Evolutionary conservation across 345 rosid genomes (phyloP).

Genomic region (Hibiscus syriacus): DNA sequence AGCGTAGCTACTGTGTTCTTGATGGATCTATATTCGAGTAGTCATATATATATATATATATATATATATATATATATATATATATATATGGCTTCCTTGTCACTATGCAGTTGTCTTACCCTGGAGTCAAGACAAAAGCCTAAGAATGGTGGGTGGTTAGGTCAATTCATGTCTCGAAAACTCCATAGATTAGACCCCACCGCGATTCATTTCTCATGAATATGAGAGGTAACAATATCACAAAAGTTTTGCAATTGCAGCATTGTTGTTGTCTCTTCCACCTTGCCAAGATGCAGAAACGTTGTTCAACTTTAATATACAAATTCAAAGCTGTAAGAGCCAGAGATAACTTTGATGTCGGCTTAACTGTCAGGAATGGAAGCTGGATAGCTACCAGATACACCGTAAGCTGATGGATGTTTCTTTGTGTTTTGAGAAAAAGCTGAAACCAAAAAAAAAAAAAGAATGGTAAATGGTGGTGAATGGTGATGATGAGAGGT

Average conservation of each 20-base stretch:
- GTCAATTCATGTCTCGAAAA: slow-evolving; percentile 7
- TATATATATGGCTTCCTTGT: not conserved
- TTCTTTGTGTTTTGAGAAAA: not conserved
- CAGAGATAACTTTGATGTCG: not conserved
- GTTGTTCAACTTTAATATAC: not conserved
- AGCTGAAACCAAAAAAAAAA: not conserved
- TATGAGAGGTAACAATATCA: not conserved
- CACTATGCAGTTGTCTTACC: slow-evolving; percentile 9
- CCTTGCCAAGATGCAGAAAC: not conserved
- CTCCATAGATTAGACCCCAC: slow-evolving; percentile 8
- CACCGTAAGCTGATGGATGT: not conserved
- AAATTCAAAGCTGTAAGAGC: not conserved
- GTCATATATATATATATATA: no score
- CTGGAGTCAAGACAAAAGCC: slow-evolving; percentile 6
- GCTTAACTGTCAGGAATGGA: not conserved
- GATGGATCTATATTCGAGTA: no score
- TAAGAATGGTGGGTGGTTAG: slow-evolving; percentile 5
- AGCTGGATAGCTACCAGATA: not conserved
- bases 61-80: no score
- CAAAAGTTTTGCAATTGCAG: not conserved
- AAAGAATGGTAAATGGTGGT: not conserved
- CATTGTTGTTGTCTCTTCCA: no score
- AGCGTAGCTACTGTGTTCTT: no score
- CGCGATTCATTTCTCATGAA: not conserved
- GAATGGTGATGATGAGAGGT: not conserved